Evolutionary conservation across 164 flowering plant genomes (phyloP), one percentile per base, ranked within the genome.

Genomic region (Hamamelis virginiana): DNA sequence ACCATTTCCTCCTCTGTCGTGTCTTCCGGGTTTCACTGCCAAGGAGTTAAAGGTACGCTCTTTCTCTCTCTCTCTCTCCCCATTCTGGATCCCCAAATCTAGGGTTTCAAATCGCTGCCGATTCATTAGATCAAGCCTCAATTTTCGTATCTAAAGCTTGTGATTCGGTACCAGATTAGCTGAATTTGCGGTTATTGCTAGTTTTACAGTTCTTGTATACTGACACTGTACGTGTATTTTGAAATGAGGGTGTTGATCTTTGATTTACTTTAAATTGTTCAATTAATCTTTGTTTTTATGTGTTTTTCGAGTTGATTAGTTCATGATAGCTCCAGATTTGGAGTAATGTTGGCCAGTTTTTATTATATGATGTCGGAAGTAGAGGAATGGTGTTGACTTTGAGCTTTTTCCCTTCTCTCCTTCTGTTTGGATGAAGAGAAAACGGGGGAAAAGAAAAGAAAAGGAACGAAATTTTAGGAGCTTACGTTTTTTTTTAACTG

Each of bases 71-170:
- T 76, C 67, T 70, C 62, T 22, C 50, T 25, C 18, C 13, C 62
- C 27, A 22, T 21, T 21, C 57, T 69, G 46, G 72, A 74, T 73
- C 80, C 84, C 75, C 62, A 74, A 77, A 77, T 81, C 83, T 80
- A 74, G 83, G 80, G 69, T 67, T 67, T 65, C 23, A 62, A 59
- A 18, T 48, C 26, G 47, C 51, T 25, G 8, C 69, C 9, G 65
- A 62, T 48, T 28, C 45, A 45, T 10, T 9, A 26, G 62, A 57
- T 63, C 47, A 8, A 55, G 23, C 68, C 59, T 14, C 27, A 18
- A 38, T 22, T 67, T 44, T 69, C 21, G 11, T 48, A 12, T 50
- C n/a, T 43, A 14, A 9, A 9, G 38, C 51, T 25, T 11, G 38
- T 26, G 48, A 5, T 51, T 13, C 12, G 52, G 27, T 53, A 9